Base-by-base conservation (phyloP, 2,329 filamentous ascomycete species). In the Verticillium dahliae region DNA sequence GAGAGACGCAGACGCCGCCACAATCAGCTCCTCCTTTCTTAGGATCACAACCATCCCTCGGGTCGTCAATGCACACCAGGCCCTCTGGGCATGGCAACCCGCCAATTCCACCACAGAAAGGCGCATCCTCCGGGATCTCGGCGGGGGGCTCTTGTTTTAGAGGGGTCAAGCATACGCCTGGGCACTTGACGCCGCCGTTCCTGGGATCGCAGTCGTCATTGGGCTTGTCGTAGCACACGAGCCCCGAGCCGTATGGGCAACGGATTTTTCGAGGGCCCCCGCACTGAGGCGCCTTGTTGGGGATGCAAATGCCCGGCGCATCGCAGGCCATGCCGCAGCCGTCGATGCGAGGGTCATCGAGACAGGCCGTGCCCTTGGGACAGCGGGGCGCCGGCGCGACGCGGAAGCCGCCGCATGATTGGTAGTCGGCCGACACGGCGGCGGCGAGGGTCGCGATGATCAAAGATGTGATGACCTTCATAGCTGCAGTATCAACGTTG, bases 261-360 rank as follows among this genome's bases (percentile, higher is more conserved):
- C 15, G 1, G 1, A 56, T 33, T 0, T 69, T 73, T 0, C 15
- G 9, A 10, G 75, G 62, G 0, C 73, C 73, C 2, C 65, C 65
- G 27, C 73, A 75, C 0, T 35, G 45, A 1, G 56, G 59, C 1
- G 60, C 60, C 6, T 64, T 56, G 22, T 62, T 64, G 33, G 70
- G 69, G 1, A 73, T 64, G 55, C 71, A 76, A 31, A 76, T 74
- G 1, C 74, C 74, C 0, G 70, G 70, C 6, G 22, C 59, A 52
- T 76, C 74, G 60, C 74, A 76, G 3, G 74, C 70, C 68, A 74
- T 65, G 7, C 74, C 74, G 52, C 74, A 76, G 31, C 62, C 35
- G 65, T 67, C 10, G 5, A 37, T 56, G 41, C 74, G 70, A 11
- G 75, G 74, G 33, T 77, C 74, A 61, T 76, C 68, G 14, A 68